These are phyloP conservation scores for Blastobotrys peoriensis DNA, from an alignment of 805 yeast genomes.

Conservation along the genomic window DNA sequence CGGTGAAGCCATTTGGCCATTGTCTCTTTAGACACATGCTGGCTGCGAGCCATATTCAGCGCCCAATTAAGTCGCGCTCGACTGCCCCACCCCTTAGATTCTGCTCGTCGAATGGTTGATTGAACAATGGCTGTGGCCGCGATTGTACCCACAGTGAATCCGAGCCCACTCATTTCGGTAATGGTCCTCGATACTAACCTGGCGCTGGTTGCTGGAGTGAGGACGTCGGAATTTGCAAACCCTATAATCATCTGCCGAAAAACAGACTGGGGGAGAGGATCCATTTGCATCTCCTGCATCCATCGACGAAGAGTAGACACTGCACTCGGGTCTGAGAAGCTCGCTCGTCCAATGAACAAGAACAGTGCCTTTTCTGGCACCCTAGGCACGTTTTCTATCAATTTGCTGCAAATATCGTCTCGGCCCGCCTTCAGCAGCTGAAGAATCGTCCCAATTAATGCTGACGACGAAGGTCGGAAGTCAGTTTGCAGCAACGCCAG, in stretches of 20 bases:
- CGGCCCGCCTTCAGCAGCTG: not conserved
- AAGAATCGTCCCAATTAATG: not conserved
- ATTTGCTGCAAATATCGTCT: no score
- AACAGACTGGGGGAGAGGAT: conserved; percentile 15
- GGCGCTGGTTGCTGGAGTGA: conserved; percentile 22
- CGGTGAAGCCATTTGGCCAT: conserved; percentile 20
- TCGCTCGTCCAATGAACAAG: conserved; percentile 17
- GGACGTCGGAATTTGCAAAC: conserved; percentile 15
- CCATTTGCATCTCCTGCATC: conserved; percentile 16
- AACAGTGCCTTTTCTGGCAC: conserved; percentile 11
- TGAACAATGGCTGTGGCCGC: conserved; percentile 21
- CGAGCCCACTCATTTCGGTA: conserved; percentile 14
- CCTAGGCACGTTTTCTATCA: conserved; percentile 9
- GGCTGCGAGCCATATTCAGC: conserved; percentile 21
- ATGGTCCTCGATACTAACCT: conserved; percentile 20
- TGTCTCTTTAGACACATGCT: conserved; percentile 16
- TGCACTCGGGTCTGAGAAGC: conserved; percentile 21
- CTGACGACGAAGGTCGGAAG: not conserved
- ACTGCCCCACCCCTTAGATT: conserved; percentile 20
- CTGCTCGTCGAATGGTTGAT: conserved; percentile 21
- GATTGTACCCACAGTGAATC: conserved; percentile 4
- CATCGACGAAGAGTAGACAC: conserved; percentile 18
- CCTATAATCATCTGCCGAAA: conserved; percentile 21
- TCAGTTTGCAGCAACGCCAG: no score
- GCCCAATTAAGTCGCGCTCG: conserved; percentile 27